These are phyloP conservation scores for Hypericum perforatum DNA, from an alignment of 345 rosid genomes.

Conservation along the genomic window DNA sequence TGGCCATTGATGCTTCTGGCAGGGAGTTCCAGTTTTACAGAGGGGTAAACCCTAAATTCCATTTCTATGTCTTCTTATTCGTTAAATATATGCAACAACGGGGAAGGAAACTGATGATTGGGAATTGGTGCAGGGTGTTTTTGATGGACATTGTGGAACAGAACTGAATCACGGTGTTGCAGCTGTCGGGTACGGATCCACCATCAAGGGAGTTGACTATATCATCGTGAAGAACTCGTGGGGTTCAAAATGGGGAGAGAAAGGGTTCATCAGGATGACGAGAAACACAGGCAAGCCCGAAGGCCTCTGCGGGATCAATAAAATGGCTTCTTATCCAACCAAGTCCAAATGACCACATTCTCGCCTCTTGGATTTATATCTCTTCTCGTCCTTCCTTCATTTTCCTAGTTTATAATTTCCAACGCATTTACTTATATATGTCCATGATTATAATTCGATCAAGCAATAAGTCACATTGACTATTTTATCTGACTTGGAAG, in stretches of 20 bases:
- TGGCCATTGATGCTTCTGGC: slow-evolving; percentile 51
- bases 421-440: too few species aligned
- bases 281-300: slow-evolving; percentile 66
- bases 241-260: slow-evolving; percentile 81
- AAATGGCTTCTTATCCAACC: slow-evolving; percentile 76
- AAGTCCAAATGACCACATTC: slow-evolving; percentile 30
- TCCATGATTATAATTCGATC: too few species aligned
- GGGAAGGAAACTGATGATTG: not conserved
- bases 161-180: slow-evolving; percentile 69
- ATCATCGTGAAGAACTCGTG: slow-evolving; percentile 79
- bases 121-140: slow-evolving; percentile 50
- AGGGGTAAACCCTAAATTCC: slow-evolving; percentile 27
- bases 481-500: too few species aligned
- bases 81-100: too few species aligned
- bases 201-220: slow-evolving; percentile 40
- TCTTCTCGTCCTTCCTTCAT: not conserved
- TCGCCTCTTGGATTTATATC: not conserved
- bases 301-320: slow-evolving; percentile 75
- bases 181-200: slow-evolving; percentile 76
- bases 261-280: slow-evolving; percentile 69
- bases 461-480: too few species aligned
- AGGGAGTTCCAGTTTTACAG: slow-evolving; percentile 56
- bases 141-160: slow-evolving; percentile 54
- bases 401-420: too few species aligned
- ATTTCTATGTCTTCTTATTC: too few species aligned